A percentile compares a stretch with the other conserved stretches of the same genome.
Evolutionary conservation across 768 basidiomycete species (phyloP).

Genomic region (Tricholoma hemisulphureum): DNA sequence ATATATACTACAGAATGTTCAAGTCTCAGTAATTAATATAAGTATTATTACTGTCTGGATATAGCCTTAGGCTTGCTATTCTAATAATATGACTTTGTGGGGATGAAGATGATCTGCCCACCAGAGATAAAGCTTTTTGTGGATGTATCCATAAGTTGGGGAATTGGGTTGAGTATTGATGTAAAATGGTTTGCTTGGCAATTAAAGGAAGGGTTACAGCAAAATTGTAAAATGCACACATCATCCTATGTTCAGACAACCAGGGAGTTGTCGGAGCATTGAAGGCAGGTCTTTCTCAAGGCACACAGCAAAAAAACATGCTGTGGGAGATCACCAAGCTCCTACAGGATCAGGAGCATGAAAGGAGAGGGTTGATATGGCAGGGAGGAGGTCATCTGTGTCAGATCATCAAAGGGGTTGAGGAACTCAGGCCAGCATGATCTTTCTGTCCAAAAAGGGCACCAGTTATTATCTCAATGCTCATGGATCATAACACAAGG

Average conservation of each 20-base stretch:
- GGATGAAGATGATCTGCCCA: constrained; percentile 11
- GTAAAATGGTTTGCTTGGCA: not conserved
- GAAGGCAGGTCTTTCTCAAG: too few species aligned
- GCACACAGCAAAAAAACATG: not conserved
- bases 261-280: not conserved
- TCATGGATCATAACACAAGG: not conserved
- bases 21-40: too few species aligned
- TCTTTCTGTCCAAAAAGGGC: not conserved
- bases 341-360: not conserved
- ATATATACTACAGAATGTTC: too few species aligned
- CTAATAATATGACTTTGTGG: constrained; percentile 12
- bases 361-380: not conserved
- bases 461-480: not conserved
- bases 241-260: not conserved
- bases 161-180: constrained; percentile 20
- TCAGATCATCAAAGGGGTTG: not conserved
- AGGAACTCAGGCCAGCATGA: not conserved
- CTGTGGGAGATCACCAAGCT: not conserved
- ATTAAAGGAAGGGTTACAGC: not conserved
- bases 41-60: too few species aligned
- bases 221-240: not conserved
- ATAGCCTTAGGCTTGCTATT: too few species aligned
- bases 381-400: not conserved
- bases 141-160: constrained; percentile 22
- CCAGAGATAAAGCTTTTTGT: constrained; percentile 26